Conservation (phyloP, 73 alveolate species). For the Paramecium sexaurelia region DNA sequence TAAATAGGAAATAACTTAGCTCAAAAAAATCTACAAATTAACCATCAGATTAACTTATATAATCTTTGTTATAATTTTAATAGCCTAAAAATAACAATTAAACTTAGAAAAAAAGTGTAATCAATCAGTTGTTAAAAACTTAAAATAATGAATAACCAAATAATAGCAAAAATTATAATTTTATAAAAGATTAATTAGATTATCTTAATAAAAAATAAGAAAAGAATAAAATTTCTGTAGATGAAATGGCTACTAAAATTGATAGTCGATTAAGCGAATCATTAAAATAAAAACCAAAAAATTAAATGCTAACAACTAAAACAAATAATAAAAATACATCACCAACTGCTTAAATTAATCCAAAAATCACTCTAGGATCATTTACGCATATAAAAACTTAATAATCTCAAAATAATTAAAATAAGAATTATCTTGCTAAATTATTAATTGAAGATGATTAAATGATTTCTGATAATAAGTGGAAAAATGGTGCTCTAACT, state of each 20-base stretch:
- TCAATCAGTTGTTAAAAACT: background rate
- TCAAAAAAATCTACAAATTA: background rate
- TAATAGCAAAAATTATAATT: background rate
- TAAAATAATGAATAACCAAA: background rate
- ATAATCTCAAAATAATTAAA: background rate
- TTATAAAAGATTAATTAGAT: background rate
- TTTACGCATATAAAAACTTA: background rate
- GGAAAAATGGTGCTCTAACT: slow-evolving; percentile 46
- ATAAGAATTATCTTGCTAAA: slow-evolving; percentile 9
- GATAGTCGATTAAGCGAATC: slow-evolving; percentile 22
- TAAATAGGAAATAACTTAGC: background rate
- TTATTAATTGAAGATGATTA: slow-evolving; percentile 27
- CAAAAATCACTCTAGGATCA: background rate
- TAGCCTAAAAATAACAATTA: background rate
- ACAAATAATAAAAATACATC: background rate
- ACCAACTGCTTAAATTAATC: background rate
- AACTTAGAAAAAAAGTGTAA: background rate
- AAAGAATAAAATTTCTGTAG: background rate
- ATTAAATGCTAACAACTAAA: background rate
- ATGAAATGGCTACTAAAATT: background rate
- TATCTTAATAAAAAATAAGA: background rate
- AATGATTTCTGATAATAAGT: background rate
- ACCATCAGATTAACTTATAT: background rate
- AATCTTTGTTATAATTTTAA: background rate
- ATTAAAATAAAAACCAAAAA: background rate